Evolutionary conservation across 176 grass and related monocot species (phyloP).

Genomic region (Musa schizocarpa): DNA sequence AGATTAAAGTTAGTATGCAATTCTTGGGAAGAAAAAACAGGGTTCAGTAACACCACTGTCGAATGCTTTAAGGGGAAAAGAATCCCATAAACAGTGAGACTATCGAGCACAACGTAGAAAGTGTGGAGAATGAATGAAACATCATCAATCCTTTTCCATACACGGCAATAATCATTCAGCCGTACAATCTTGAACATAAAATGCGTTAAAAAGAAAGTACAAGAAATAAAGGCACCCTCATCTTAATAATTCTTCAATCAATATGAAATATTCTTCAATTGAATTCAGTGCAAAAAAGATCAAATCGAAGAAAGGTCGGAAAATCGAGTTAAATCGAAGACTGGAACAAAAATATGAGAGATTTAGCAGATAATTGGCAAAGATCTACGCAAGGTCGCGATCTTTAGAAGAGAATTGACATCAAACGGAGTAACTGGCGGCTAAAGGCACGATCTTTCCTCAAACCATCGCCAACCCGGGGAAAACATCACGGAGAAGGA

Average conservation of each 20-base stretch:
- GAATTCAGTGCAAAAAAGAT: background rate
- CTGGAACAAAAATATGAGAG: background rate
- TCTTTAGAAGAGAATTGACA: background rate
- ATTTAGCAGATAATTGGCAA: background rate
- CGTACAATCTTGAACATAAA: background rate
- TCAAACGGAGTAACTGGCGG: background rate
- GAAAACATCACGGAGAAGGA: background rate
- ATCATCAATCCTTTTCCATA: background rate
- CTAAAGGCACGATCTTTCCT: background rate
- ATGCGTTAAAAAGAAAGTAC: background rate
- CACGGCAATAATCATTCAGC: background rate
- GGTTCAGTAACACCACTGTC: background rate
- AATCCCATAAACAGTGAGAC: too few relatives aligned
- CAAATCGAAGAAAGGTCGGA: background rate
- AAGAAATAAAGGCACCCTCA: background rate
- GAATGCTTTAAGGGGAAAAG: background rate
- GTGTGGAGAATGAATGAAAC: background rate
- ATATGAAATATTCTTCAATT: background rate
- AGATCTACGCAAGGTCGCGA: background rate
- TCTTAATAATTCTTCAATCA: background rate
- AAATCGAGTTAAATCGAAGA: background rate
- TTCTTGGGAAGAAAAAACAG: too few relatives aligned
- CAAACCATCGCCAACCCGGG: background rate
- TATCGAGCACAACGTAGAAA: background rate
- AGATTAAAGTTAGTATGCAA: background rate